Conservation (phyloP, 2,329 filamentous ascomycete species). For the Cladophialophora exuberans region DNA sequence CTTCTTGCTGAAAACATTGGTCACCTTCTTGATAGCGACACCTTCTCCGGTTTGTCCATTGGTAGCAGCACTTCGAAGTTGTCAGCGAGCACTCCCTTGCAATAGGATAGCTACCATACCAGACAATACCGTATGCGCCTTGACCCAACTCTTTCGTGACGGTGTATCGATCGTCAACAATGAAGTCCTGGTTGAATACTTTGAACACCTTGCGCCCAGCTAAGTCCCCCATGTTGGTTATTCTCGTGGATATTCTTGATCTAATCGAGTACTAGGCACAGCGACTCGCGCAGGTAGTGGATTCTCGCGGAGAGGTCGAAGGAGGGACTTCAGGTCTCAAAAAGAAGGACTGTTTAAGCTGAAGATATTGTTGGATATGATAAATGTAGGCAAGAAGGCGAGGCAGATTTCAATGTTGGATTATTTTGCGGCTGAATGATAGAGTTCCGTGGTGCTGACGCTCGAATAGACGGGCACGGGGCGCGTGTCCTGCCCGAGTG, state of each 20-base stretch:
- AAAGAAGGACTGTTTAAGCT: slow-evolving; percentile 3
- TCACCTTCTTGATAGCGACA: slow-evolving; percentile 99
- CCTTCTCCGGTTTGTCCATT: slow-evolving; percentile 90
- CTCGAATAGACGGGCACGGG: slow-evolving; percentile 15
- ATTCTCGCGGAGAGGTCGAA: background rate
- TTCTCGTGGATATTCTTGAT: slow-evolving; percentile 18
- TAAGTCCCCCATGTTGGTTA: slow-evolving; percentile 59
- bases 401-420: slow-evolving; percentile 10
- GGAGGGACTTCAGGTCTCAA: slow-evolving; percentile 7
- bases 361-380: slow-evolving; percentile 8
- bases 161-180: slow-evolving; percentile 96
- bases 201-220: slow-evolving; percentile 90
- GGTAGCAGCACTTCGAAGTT: slow-evolving; percentile 72
- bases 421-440: slow-evolving; percentile 27
- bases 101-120: slow-evolving; percentile 59
- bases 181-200: slow-evolving; percentile 99
- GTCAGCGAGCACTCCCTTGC: slow-evolving; percentile 16
- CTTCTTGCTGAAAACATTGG: slow-evolving; percentile 99
- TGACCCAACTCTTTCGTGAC: slow-evolving; percentile 98
- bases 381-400: slow-evolving; percentile 1
- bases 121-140: slow-evolving; percentile 98
- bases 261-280: background rate
- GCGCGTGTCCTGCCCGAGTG: slow-evolving; percentile 8
- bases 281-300: background rate
- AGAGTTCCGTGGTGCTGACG: slow-evolving; percentile 31